Conservation (phyloP, 495 filamentous ascomycete species). For the Penicillium arizonense region DNA sequence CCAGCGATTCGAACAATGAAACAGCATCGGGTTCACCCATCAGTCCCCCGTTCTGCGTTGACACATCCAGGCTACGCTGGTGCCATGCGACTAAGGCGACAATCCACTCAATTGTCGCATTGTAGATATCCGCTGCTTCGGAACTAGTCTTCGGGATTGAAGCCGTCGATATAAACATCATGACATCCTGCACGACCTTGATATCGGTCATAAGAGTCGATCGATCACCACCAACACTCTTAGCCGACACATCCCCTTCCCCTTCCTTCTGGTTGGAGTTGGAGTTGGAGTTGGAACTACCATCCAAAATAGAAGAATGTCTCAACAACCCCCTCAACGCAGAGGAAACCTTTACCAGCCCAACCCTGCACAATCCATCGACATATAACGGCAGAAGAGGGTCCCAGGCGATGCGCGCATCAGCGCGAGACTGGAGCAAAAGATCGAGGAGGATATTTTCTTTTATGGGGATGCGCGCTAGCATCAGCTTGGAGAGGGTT, state of each 20-base stretch:
- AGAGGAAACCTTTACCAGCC: constrained; percentile 52
- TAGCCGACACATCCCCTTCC: too few relatives aligned
- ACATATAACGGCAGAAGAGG: constrained; percentile 64
- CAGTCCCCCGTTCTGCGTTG: constrained; percentile 32
- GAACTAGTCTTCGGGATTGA: constrained; percentile 25
- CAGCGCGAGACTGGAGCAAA: constrained; percentile 52
- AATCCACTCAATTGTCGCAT: constrained; percentile 40
- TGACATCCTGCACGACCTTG: constrained; percentile 44
- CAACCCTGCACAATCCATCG: constrained; percentile 54
- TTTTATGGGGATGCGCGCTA: constrained; percentile 28
- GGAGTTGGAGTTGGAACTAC: neutral
- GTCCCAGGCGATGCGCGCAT: constrained; percentile 54
- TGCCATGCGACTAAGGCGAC: constrained; percentile 39
- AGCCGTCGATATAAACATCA: constrained; percentile 40
- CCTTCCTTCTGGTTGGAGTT: neutral
- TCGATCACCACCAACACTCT: neutral
- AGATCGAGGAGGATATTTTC: constrained; percentile 54
- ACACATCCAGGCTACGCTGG: constrained; percentile 21
- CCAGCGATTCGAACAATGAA: constrained; percentile 44
- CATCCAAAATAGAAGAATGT: constrained; percentile 49
- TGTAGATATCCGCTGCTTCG: constrained; percentile 36
- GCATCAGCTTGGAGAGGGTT: constrained; percentile 34
- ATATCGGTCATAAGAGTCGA: constrained; percentile 48
- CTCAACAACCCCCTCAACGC: constrained; percentile 58
- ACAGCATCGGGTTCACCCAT: constrained; percentile 41